Evolutionary conservation across 192 early-diverging fungal species (phyloP), one percentile per base, ranked within the genome.

Genomic region (Dissophora globulifera): DNA sequence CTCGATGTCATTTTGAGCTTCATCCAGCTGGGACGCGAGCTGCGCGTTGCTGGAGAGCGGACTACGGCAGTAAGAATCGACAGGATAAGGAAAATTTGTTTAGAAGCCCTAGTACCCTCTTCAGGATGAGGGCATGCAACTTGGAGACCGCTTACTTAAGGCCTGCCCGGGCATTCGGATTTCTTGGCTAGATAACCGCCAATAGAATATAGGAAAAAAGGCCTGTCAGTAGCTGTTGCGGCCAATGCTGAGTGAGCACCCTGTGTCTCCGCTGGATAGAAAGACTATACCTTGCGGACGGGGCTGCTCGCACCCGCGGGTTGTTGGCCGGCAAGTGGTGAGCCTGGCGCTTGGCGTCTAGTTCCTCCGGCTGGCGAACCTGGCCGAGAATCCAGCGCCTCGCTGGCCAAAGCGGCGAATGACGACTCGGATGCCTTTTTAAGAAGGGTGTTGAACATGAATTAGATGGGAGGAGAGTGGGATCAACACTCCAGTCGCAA

Each of bases 371-470:
- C 72, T 61, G 72, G 72, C n/a, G 72, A 76, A 32, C 72, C 72
- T 10, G 72, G 72, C 15, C 72, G 54, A 1, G 72, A 60, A 45
- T 76, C 72, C 72, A 76, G 52, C 9, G 72, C 63, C 58, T 76
- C 72, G 31, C 63, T 76, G 19, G 72, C 72, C 64, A 76, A 55
- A 46, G 72, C 63, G 33, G 52, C 72, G 45, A 76, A 76, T 25
- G 63, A 67, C 26, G 72, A 67, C 46, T 76, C 72, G 27, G 72
- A 76, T 13, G 72, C 72, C 72, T 76, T 76, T 60, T 76, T 76
- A 46, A 76, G 63, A 43, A 76, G 72, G 63, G 41, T 76, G 52
- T 76, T 76, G 58, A 76, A 76, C 72, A 76, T 76, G 57, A n/a
- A 26, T 15, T 15, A 53, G 51, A 22, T 27, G 23, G 41, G 29